phyloP scores from a whole-genome alignment of 1,284 basidiomycete species.

The Farysia itapuensis region DNA sequence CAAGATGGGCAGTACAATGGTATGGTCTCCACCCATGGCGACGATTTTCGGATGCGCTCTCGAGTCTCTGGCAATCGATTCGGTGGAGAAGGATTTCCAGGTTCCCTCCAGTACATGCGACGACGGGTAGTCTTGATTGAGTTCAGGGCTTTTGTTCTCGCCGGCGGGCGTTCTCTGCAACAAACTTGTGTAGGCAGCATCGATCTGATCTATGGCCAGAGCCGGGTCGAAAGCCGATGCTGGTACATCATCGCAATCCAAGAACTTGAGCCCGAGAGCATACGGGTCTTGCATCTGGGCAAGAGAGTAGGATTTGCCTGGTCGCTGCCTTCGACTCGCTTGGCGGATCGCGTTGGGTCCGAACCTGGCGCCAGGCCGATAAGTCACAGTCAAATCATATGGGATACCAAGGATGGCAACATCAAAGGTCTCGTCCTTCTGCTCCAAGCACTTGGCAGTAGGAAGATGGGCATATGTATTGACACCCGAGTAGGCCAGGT shows the following conservation, averaged over 20 bases:
- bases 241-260: conserved; percentile 43
- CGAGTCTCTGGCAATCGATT: conserved; percentile 26
- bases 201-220: conserved; percentile 41
- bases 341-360: conserved; percentile 35
- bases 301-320: conserved; percentile 22
- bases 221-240: conserved; percentile 33
- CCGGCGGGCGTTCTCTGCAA: conserved; percentile 15
- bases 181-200: conserved; percentile 22
- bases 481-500: conserved; percentile 26
- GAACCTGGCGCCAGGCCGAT: conserved; percentile 36
- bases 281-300: conserved; percentile 36
- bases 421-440: conserved; percentile 24
- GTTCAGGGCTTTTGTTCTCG: not conserved
- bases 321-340: conserved; percentile 30
- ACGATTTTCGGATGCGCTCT: conserved; percentile 60
- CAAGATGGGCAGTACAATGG: conserved; percentile 62
- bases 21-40: conserved; percentile 63
- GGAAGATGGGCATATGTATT: conserved; percentile 43
- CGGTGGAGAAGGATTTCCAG: conserved; percentile 62
- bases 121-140: not conserved
- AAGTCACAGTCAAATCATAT: conserved; percentile 38
- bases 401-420: conserved; percentile 44
- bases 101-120: conserved; percentile 10
- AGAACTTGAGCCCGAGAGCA: conserved; percentile 21
- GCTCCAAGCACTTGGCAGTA: conserved; percentile 15